phyloP scores from a whole-genome alignment of 768 basidiomycete genomes.

The Cystobasidium ongulense region DNA sequence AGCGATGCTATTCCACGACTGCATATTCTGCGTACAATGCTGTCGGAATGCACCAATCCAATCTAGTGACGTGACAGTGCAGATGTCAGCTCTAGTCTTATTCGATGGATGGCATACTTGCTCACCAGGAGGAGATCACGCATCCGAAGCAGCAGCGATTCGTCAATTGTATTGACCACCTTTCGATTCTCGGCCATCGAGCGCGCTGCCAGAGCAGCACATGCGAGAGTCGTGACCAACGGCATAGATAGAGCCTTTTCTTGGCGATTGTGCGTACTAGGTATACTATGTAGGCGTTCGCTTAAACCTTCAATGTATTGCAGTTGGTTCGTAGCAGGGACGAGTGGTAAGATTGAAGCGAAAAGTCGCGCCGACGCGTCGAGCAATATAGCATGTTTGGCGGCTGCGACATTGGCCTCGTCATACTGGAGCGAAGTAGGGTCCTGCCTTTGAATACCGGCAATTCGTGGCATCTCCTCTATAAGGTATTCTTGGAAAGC shows the following conservation, averaged over 20 bases:
- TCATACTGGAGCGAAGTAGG: no score
- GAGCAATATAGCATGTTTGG: background rate
- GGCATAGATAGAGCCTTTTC: background rate
- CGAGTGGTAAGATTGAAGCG: slow-evolving; percentile 65
- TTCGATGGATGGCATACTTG: slow-evolving; percentile 4
- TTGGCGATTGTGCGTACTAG: background rate
- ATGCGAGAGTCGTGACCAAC: background rate
- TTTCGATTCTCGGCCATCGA: background rate
- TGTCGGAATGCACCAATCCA: slow-evolving; percentile 69
- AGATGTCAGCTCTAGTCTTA: slow-evolving; percentile 17
- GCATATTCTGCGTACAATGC: slow-evolving; percentile 63
- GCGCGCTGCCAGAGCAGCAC: background rate
- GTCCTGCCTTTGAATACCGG: background rate
- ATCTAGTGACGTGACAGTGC: slow-evolving; percentile 52
- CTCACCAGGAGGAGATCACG: background rate
- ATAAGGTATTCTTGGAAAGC: slow-evolving; percentile 40
- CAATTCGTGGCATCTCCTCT: slow-evolving; percentile 44
- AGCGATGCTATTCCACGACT: slow-evolving; percentile 85
- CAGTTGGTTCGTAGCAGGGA: slow-evolving; percentile 81
- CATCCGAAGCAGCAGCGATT: background rate
- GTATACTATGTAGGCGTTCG: background rate
- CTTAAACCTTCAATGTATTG: slow-evolving; percentile 68
- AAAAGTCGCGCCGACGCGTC: slow-evolving; percentile 39
- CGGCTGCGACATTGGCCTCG: background rate
- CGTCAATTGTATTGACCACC: slow-evolving; percentile 36